phyloP scores from a whole-genome alignment of 371 early-diverging fungal species.

The Rhizopus delemar region DNA sequence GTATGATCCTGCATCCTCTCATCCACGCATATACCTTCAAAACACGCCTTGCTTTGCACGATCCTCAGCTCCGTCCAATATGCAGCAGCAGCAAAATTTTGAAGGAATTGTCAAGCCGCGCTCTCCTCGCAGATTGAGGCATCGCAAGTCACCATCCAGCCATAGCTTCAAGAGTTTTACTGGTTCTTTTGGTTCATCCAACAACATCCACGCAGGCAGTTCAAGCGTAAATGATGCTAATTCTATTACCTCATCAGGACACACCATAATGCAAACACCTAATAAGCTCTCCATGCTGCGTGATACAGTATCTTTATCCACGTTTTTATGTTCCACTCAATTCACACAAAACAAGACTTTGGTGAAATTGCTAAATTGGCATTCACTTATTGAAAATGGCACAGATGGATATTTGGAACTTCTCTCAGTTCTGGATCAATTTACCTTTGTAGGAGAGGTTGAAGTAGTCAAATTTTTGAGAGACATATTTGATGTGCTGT shows the following conservation, averaged over 20 bases:
- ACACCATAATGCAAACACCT: not conserved
- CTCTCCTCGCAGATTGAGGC: conserved; percentile 10
- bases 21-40: conserved; percentile 53
- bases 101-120: not conserved
- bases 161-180: conserved; percentile 26
- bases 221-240: conserved; percentile 9
- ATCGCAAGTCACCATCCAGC: conserved; percentile 24
- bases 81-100: conserved; percentile 7
- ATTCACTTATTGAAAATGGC: conserved; percentile 21
- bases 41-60: conserved; percentile 38
- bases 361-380: conserved; percentile 71
- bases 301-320: conserved; percentile 56
- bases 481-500: conserved; percentile 65
- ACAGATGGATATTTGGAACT: conserved; percentile 41
- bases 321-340: conserved; percentile 64
- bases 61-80: conserved; percentile 44
- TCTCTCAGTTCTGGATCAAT: conserved; percentile 58
- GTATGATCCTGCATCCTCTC: conserved; percentile 53
- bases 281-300: conserved; percentile 44
- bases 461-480: conserved; percentile 74
- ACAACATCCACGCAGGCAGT: conserved; percentile 9
- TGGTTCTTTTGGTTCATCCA: conserved; percentile 25
- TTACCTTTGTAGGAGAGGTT: conserved; percentile 65
- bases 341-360: conserved; percentile 69
- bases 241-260: not conserved